Base-by-base conservation (phyloP, 2,329 filamentous ascomycete genomes). In the Sclerotinia glacialis region DNA sequence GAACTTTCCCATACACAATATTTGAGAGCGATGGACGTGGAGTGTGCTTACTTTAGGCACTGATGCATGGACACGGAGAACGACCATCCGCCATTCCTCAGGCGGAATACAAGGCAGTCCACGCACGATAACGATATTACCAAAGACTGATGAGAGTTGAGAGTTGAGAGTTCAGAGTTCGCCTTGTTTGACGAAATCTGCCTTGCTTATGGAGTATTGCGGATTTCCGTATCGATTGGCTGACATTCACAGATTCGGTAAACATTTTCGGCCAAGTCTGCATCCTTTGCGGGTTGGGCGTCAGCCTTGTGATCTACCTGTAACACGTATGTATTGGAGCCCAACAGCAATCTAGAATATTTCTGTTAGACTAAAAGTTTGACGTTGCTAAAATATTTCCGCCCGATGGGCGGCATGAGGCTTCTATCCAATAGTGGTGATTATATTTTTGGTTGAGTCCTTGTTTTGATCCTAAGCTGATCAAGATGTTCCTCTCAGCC, bases 141-240 rank as follows among this genome's bases (percentile, higher is more conserved):
- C 7, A 7, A 23, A 60, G 42, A 8, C 14, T 21, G 34, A 58
- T 26, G 21, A 31, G 21, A 8, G 12, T 34, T 16, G 21, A 40
- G 37, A 40, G 37, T 40, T 40, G 9, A 3, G 6, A 37, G 37
- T 37, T 11, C 37, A 37, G 42, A 37, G n/a, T 56, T 66, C 49
- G 42, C 64, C 37, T 63, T 55, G 54, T 31, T 54, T 67, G 14
- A 59, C 18, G 58, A 54, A 63, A 46, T 66, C 53, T 66, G 58
- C 67, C 67, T 69, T 50, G 66, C 67, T 66, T 44, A 60, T 40
- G 7, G 21, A n/a, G 1, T 12, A 28, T n/a, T 31, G 21, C 49
- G 23, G 40, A 56, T 64, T 40, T 52, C 37, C 18, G 23, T 26
- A n/a, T 37, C 34, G 49, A 44, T 66, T 53, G 55, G 64, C 31